Evolutionary conservation across 2,329 filamentous ascomycete genomes (phyloP).

Genomic region (Teratosphaeria pseudoeucalypti): DNA sequence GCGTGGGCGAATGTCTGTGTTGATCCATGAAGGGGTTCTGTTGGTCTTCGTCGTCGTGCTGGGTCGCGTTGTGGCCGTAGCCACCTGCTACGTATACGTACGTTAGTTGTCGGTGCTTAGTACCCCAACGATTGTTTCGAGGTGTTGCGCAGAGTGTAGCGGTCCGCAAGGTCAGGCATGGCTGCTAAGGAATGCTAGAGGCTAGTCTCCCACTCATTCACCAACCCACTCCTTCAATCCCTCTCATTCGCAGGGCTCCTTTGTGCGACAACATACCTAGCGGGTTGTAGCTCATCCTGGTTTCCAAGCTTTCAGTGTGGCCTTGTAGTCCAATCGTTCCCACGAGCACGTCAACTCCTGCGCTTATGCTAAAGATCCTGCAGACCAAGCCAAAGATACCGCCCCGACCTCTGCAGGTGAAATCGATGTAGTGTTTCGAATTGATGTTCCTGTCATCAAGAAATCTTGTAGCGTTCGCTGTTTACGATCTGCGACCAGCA

Average conservation of each 20-base stretch:
- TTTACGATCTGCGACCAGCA: not conserved
- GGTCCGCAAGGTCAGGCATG: not conserved
- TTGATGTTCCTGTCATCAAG: not conserved
- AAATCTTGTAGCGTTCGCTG: not conserved
- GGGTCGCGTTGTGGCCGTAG: slow-evolving; percentile 5
- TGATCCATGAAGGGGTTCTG: slow-evolving; percentile 40
- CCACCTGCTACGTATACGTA: slow-evolving; percentile 1
- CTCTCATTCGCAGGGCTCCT: not conserved
- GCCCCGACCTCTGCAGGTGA: not conserved
- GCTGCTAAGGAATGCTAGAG: not conserved
- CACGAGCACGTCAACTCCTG: not conserved
- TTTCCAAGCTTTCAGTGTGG: not conserved
- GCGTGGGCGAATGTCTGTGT: slow-evolving; percentile 40
- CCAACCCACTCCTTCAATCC: not conserved
- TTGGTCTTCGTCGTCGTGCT: slow-evolving; percentile 14
- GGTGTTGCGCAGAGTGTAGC: not conserved
- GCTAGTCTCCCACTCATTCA: not conserved
- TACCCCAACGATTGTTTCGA: not conserved
- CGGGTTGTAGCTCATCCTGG: slow-evolving; percentile 3
- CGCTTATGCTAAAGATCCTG: not conserved
- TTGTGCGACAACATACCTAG: not conserved
- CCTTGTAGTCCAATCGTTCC: not conserved
- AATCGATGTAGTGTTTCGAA: not conserved
- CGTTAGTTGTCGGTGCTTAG: not conserved
- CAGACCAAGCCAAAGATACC: not conserved